Percentiles rank a stretch among this genome's conserved stretches.
Conservation (phyloP, 345 rosid genomes). For the Gossypium bickii region DNA sequence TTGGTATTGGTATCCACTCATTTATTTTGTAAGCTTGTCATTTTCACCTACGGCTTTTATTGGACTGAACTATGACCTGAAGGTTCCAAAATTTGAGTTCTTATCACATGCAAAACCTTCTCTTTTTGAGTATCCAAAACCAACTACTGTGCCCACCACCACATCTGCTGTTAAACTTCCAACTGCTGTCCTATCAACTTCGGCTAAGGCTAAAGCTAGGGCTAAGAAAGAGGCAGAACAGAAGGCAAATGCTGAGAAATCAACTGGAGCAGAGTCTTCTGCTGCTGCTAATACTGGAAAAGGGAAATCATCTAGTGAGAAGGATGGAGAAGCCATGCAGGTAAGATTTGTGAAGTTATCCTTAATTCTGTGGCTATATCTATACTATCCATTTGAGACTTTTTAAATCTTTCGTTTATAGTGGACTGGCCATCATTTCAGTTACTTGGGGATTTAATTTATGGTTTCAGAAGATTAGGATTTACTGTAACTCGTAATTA, state of each 20-base stretch:
- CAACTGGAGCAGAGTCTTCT: conserved; percentile 42
- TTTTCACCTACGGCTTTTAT: conserved; percentile 97
- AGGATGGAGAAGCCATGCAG: conserved; percentile 96
- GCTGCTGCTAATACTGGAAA: conserved; percentile 42
- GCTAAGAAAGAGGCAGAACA: conserved; percentile 96
- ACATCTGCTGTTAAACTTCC: conserved; percentile 90
- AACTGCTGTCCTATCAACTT: conserved; percentile 91
- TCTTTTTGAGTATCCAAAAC: conserved; percentile 92
- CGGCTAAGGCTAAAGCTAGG: conserved; percentile 75
- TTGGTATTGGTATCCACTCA: conserved; percentile 99
- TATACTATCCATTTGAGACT: not conserved
- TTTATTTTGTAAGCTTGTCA: conserved; percentile 82
- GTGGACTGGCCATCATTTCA: not conserved
- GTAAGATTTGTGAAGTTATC: conserved; percentile 28
- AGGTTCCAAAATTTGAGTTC: conserved; percentile 54
- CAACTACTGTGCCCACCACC: conserved; percentile 74
- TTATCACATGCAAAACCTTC: conserved; percentile 92
- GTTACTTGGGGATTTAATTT: not conserved
- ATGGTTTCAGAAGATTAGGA: not conserved
- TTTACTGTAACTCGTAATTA: not conserved
- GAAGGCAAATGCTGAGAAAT: conserved; percentile 75
- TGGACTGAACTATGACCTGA: conserved; percentile 86
- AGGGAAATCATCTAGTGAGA: conserved; percentile 72
- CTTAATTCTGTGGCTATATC: not conserved
- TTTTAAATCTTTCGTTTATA: not conserved